A percentile compares a stretch with the other conserved stretches of the same genome.
Conservation (phyloP, 371 early-diverging fungal genomes). For the Zopfochytrium polystomum region DNA sequence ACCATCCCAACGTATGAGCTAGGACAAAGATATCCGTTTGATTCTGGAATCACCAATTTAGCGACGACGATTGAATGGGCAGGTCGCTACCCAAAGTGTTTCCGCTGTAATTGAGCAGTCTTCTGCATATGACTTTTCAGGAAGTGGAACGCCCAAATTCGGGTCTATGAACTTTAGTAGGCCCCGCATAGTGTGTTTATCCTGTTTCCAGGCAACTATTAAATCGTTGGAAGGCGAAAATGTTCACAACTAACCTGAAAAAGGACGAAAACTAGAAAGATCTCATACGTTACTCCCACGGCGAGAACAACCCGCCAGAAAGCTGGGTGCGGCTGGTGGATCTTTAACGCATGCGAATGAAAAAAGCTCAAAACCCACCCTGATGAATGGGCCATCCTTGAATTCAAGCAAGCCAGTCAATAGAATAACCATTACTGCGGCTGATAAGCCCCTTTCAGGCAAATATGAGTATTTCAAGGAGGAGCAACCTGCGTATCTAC, state of each 20-base stretch:
- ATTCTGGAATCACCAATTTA: slow-evolving; percentile 38
- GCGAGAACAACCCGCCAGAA: slow-evolving; percentile 89
- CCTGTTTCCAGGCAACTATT: too few relatives aligned
- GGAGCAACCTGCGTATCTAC: slow-evolving; percentile 11
- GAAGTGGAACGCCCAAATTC: slow-evolving; percentile 72
- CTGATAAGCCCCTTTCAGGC: neutral
- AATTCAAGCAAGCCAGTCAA: slow-evolving; percentile 81
- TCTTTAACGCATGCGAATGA: slow-evolving; percentile 70
- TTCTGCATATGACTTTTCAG: slow-evolving; percentile 90
- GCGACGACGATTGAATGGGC: neutral
- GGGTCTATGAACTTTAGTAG: slow-evolving; percentile 79
- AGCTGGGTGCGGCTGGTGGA: slow-evolving; percentile 82
- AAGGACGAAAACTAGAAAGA: slow-evolving; percentile 80
- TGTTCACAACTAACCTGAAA: slow-evolving; percentile 87
- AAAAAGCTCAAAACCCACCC: slow-evolving; percentile 68
- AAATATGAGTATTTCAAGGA: neutral
- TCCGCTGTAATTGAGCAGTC: slow-evolving; percentile 74
- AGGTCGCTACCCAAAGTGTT: slow-evolving; percentile 62
- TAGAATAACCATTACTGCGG: slow-evolving; percentile 49
- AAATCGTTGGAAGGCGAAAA: too few relatives aligned
- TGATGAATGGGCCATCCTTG: slow-evolving; percentile 88
- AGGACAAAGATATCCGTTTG: slow-evolving; percentile 92
- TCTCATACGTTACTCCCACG: slow-evolving; percentile 78
- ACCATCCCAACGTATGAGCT: slow-evolving; percentile 95
- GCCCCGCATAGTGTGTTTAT: slow-evolving; percentile 76